Percentiles rank a stretch among this genome's conserved stretches.
phyloP scores from a whole-genome alignment of 192 early-diverging fungal genomes.

The Geranomyces variabilis region DNA sequence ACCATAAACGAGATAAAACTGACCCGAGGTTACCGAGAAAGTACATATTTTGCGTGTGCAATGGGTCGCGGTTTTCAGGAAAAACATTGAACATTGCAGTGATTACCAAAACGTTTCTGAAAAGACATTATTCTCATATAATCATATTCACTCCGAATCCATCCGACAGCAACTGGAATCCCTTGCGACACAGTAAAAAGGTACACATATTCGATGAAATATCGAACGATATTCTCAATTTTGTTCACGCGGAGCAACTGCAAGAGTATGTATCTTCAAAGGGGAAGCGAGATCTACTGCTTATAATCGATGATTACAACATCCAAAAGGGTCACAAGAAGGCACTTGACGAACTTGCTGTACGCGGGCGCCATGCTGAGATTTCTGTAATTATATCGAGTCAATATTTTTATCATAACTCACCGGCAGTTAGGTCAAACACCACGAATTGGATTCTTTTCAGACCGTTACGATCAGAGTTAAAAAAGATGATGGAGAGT shows the following conservation, averaged over 20 bases:
- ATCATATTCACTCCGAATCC: constrained; percentile 22
- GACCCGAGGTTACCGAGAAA: constrained; percentile 6
- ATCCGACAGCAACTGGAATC: constrained; percentile 14
- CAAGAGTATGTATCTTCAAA: background rate
- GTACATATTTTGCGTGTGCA: background rate
- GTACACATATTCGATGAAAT: constrained; percentile 20
- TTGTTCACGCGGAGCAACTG: constrained; percentile 8
- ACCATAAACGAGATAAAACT: background rate
- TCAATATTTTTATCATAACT: constrained; percentile 19
- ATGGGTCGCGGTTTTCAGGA: constrained; percentile 6
- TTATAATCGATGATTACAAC: constrained; percentile 21
- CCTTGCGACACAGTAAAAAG: constrained; percentile 9
- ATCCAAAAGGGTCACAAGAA: constrained; percentile 22
- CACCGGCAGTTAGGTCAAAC: constrained; percentile 9
- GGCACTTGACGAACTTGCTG: constrained; percentile 14
- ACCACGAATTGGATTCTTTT: constrained; percentile 7
- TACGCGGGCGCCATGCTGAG: constrained; percentile 9
- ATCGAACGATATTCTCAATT: constrained; percentile 7
- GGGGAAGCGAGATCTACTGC: constrained; percentile 4
- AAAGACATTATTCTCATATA: constrained; percentile 8
- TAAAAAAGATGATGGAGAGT: constrained; percentile 14
- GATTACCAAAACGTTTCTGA: constrained; percentile 14
- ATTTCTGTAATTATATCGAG: constrained; percentile 17
- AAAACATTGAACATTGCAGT: constrained; percentile 17
- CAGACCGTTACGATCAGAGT: background rate